Evolutionary conservation across 352 stramenopile genomes (phyloP), one percentile per base, ranked within the genome.

Genomic region (Globisporangium paroecandrum): DNA sequence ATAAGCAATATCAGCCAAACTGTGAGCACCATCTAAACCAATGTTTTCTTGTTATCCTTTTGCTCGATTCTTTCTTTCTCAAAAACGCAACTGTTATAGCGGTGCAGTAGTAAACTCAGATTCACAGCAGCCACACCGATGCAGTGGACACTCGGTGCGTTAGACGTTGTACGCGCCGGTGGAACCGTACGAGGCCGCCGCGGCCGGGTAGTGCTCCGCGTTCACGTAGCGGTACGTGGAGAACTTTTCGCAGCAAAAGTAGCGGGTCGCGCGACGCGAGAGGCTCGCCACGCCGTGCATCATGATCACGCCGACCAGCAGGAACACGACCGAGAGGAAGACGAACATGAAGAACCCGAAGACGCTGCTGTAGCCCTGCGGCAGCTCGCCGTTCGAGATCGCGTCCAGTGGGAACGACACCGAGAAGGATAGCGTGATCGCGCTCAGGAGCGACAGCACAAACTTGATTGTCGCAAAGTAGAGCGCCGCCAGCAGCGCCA

Each of bases 391-490:
- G 36, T 72, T 63, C 29, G 65, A 74, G 27, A 88, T 54, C 24
- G 76, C 72, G 10, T 76, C 69, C 10, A 85, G 62, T 0, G 82
- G 82, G 34, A 87, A 72, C 25, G 82, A 84, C 62, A 90, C 81
- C 9, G 77, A 67, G 47, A 91, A 78, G 38, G 76, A 82, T 20
- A 90, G 67, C 65, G 77, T 71, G 43, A 89, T 63, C 56, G 70
- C 77, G 54, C 83, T 90, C 41, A 90, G 56, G 47, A 81, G n/a
- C 0, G 75, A 72, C 29, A 89, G 65, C 24, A 77, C 57, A 25
- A 87, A 83, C 74, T 90, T 90, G 66, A 89, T 70, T 18, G 78
- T 85, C 41, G 72, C 65, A 57, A 92, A 90, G 69, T 90, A 92
- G 32, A 89, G 55, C 59, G 77, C 72, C 15, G 80, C 83, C 7